A percentile compares a stretch with the other conserved stretches of the same genome.
These are phyloP conservation scores for Coniosporium tulheliwenetii DNA, from an alignment of 2,329 filamentous ascomycete genomes.

Conservation along the genomic window DNA sequence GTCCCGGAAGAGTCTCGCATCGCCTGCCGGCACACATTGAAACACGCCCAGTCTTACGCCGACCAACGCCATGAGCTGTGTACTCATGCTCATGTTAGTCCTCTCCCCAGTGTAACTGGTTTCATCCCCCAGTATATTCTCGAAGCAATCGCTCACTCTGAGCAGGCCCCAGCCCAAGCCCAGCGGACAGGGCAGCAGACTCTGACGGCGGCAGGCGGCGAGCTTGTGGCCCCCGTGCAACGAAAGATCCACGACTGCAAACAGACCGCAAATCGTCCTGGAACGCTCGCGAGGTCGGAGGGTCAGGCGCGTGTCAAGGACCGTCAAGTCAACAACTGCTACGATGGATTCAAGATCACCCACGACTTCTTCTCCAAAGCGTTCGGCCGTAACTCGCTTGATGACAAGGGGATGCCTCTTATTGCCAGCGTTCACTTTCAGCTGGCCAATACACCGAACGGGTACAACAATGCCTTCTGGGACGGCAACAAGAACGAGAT, in stretches of 20 bases:
- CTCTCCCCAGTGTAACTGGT: no score
- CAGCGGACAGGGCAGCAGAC: no score
- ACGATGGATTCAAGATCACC: constrained; percentile 34
- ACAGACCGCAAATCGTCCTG: not conserved
- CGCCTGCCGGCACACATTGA: no score
- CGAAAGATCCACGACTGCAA: not conserved
- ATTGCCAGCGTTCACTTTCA: constrained; percentile 38
- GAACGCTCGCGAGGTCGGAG: not conserved
- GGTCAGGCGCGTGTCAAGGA: not conserved
- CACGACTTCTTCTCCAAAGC: constrained; percentile 34
- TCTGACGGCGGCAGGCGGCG: constrained; percentile 21
- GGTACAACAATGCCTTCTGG: constrained; percentile 40
- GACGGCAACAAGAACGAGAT: constrained; percentile 35
- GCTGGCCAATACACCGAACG: constrained; percentile 6
- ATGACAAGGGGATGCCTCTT: constrained; percentile 34
- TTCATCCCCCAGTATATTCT: no score
- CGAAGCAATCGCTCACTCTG: no score
- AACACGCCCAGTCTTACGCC: no score
- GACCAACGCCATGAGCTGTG: no score
- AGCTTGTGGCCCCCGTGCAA: no score
- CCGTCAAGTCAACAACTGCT: constrained; percentile 27
- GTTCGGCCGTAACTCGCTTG: constrained; percentile 36
- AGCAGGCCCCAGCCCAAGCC: no score
- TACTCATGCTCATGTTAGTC: no score
- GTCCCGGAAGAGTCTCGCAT: no score